Base-by-base conservation (phyloP, 192 early-diverging fungal species). In the Phycomyces blakesleeanus region DNA sequence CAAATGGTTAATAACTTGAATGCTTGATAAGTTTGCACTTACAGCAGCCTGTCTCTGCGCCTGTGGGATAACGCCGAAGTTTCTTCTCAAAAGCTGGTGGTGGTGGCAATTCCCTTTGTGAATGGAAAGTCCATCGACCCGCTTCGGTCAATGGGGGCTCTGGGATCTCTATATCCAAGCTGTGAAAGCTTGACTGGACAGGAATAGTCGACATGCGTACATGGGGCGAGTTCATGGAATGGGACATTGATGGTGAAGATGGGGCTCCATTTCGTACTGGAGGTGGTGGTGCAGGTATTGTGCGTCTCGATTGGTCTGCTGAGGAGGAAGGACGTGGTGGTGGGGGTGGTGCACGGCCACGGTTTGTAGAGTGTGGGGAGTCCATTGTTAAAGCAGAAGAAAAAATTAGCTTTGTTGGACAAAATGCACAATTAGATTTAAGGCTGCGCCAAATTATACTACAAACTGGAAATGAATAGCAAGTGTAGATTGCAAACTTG, bases 111-210 rank as follows among this genome's bases (percentile, higher is more conserved):
- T 73, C 71, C 26, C 37, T 55, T 39, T 73, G 71, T 0, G 71
- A 73, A 51, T 73, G 71, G 39, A 73, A 73, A 8, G 66, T 67
- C 71, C 71, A 73, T 24, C 60, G 60, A n/a, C 71, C 71, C 21
- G 65, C 71, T 59, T 73, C 71, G 14, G 71, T 67, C 41, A 62
- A 64, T 21, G 71, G 65, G 20, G 65, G 65, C 47, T 73, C 71
- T 47, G 71, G 71, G 49, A 67, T 55, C n/a, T 60, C 50, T 29
- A 67, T 54, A 49, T 63, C 61, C 21, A 57, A 29, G 27, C 20
- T 63, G 7, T 59, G 65, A 20, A 44, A 73, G 6, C 38, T 51
- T 7, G 55, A 25, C n/a, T 73, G 64, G 22, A 69, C 67, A 40
- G 41, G 44, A 57, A 67, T 65, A 38, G 57, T 73, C 5, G 60